Evolutionary conservation across 495 filamentous ascomycete species (phyloP), one percentile per base, ranked within the genome.

Genomic region (Elasticomyces elasticus): DNA sequence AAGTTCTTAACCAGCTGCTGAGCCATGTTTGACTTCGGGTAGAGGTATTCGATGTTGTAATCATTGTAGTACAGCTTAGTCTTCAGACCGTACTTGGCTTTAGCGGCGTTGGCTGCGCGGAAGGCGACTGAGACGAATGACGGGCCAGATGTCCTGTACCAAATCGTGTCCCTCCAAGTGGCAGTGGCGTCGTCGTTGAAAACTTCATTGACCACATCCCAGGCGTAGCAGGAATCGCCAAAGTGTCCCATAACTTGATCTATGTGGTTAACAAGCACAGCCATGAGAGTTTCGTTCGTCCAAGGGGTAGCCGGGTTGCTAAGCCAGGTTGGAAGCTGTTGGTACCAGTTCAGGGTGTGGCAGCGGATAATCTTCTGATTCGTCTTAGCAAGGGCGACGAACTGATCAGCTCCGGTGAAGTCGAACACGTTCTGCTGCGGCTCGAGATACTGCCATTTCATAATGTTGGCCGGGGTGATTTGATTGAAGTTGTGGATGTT

Each of bases 51-150:
- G 56, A 83, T 75, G 64, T 78, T 78, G 69, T 81, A 82, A 68
- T 83, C 79, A 67, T 86, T 86, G 70, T 83, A 82, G 70, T 83
- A 86, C 30, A 78, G 72, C 61, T 76, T 78, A 15, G 66, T 67
- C 46, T 58, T 58, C 5, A 70, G 72, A 56, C 48, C 48, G 26
- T 28, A 48, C 11, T 27, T 47, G 28, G 19, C 47, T 17, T 77
- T 70, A 56, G 73, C 76, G 41, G 59, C 61, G 22, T 50, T 46
- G 24, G 61, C 65, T 40, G 60, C 59, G 51, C 58, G 54, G 58
- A 65, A 68, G 0, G 66, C 66, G 30, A 62, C 52, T 35, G 56
- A 43, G 43, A 68, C 55, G 51, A 64, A 68, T 15, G 58, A 49
- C 12, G 43, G 37, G 6, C 66, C 66, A 38, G 63, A 56, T 27